A percentile compares a stretch with the other conserved stretches of the same genome.
Evolutionary conservation across 169 alveolate genomes (phyloP).

Genomic region (Neospora caninum): DNA sequence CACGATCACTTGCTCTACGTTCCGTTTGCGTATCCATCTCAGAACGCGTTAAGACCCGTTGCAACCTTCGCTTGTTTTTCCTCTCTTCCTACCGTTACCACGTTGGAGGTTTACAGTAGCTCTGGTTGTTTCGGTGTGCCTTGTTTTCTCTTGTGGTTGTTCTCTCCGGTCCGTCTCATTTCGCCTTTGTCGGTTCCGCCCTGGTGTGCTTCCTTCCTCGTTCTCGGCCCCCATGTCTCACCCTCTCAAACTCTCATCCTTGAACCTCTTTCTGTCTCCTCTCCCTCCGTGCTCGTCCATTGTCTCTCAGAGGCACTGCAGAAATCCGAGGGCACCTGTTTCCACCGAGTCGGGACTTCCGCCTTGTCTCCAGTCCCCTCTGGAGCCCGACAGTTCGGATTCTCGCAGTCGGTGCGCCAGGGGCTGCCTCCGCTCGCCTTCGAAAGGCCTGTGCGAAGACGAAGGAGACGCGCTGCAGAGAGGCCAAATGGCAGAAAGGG

Average conservation of each 20-base stretch:
- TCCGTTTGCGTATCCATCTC: no score
- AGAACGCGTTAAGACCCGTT: no score
- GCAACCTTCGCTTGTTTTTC: no score
- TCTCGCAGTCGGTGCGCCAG: background rate
- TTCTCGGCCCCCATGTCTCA: background rate
- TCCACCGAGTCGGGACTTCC: conserved; percentile 19
- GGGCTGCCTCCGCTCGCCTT: background rate
- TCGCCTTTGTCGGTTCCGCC: no score
- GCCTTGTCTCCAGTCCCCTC: background rate
- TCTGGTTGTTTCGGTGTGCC: no score
- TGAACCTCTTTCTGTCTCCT: background rate
- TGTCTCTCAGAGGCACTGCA: conserved; percentile 31
- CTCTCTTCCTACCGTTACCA: no score
- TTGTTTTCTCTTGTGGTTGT: no score
- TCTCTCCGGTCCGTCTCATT: no score
- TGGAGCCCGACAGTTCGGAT: conserved; percentile 2
- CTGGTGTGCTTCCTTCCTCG: no score
- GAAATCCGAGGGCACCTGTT: conserved; percentile 41
- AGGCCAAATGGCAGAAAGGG: background rate
- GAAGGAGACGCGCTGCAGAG: background rate
- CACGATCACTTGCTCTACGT: no score
- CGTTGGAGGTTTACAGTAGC: no score
- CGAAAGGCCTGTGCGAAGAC: background rate
- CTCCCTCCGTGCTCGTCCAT: background rate
- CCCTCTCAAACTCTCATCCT: background rate